phyloP scores from a whole-genome alignment of 75 land plant genomes.

The Selaginella moellendorffii region DNA sequence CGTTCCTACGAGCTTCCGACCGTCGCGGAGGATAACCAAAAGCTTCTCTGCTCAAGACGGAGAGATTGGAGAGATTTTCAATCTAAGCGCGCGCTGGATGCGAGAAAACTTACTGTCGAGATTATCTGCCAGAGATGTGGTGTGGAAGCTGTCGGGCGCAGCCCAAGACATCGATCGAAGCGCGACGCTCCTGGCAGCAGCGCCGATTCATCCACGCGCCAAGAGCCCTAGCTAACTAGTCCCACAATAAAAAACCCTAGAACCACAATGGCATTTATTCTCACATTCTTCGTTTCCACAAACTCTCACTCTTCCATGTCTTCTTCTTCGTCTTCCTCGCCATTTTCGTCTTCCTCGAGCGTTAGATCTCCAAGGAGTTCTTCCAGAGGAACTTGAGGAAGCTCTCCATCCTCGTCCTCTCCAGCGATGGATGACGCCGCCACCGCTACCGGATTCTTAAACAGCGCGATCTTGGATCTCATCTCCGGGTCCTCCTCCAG shows the following conservation, averaged over 20 bases:
- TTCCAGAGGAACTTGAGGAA: slow-evolving; percentile 53
- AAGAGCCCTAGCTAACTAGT: not conserved
- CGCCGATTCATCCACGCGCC: not conserved
- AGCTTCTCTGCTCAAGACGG: slow-evolving; percentile 60
- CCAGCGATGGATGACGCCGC: slow-evolving; percentile 46
- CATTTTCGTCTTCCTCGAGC: slow-evolving; percentile 27
- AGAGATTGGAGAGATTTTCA: not conserved
- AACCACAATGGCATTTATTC: not conserved
- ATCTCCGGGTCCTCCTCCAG: slow-evolving; percentile 75
- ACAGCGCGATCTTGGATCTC: slow-evolving; percentile 54
- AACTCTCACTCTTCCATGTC: slow-evolving; percentile 12
- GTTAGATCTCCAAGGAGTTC: slow-evolving; percentile 67
- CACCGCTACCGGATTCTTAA: slow-evolving; percentile 35
- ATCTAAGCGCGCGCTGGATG: no score
- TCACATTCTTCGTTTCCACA: not conserved
- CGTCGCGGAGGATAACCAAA: slow-evolving; percentile 88
- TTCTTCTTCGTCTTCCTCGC: slow-evolving; percentile 25
- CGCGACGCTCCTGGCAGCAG: no score
- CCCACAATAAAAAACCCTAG: not conserved
- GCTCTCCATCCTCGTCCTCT: slow-evolving; percentile 55
- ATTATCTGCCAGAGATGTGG: slow-evolving; percentile 31
- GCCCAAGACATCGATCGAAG: slow-evolving; percentile 30
- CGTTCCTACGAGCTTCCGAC: slow-evolving; percentile 75
- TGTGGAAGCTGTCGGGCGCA: slow-evolving; percentile 21
- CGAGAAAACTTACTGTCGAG: slow-evolving; percentile 20